Evolutionary conservation across 1,284 basidiomycete genomes (phyloP), one percentile per base, ranked within the genome.

Genomic region (Tranzscheliella williamsii): DNA sequence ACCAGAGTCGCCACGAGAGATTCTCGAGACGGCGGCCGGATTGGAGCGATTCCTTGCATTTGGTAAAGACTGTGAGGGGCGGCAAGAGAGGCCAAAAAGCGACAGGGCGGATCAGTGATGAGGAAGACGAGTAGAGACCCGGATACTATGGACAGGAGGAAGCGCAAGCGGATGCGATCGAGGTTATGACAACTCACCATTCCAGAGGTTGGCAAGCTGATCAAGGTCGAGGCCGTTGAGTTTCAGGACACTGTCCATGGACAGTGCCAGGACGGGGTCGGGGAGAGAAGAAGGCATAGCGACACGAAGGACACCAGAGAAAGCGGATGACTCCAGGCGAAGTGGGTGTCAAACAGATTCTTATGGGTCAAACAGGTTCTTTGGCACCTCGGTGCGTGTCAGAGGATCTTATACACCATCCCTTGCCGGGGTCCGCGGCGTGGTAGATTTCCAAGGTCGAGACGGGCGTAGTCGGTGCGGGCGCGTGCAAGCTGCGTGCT

Each of bases 1-100:
- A 84, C 89, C 88, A 90, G 12, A 91, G 79, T 40, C 89, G 81
- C 90, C 89, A 91, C 5, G 87, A 86, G 46, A 91, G 85, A 73
- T 91, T 91, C 79, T 91, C 89, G 22, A 90, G 82, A 24, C 90
- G 81, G 20, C 81, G 82, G 12, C 90, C 90, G 60, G 90, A 86
- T 70, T 87, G 83, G 8, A 91, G 79, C 4, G 85, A 85, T 63
- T 85, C 83, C 76, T 88, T 89, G 80, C 87, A 90, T 74, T 89
- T 88, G 48, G 87, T 86, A 72, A 91, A 90, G 11, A 91, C 89
- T 91, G 47, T 12, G 24, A 12, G 30, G 17, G 30, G 36, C n/a
- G 42, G 27, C 27, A 29, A n/a, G 27, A 29, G n/a, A n/a, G n/a
- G 11, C 9, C 11, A 29, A 29, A 9, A 9, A 29, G 27, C 9